Conservation (phyloP, 2,329 filamentous ascomycete genomes). For the Bretziella fagacearum region DNA sequence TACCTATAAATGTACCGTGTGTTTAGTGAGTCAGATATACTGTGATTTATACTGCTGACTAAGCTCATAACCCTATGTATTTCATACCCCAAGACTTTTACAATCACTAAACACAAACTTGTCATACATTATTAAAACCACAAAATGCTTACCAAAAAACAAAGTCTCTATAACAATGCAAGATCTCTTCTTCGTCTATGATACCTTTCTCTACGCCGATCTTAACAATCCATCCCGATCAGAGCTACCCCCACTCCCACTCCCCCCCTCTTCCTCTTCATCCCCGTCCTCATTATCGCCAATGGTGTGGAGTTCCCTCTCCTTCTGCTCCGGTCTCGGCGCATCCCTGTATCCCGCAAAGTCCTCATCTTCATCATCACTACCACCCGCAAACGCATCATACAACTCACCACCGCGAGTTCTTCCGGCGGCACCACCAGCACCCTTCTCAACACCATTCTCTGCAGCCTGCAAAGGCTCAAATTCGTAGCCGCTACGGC, state of each 20-base stretch:
- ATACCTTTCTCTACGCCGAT: too few species aligned
- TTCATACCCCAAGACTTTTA: too few species aligned
- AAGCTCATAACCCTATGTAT: too few species aligned
- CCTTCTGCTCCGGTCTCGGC: conserved; percentile 10
- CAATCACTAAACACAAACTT: too few species aligned
- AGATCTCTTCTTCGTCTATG: too few species aligned
- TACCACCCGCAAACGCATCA: conserved; percentile 88
- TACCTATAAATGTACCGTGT: too few species aligned
- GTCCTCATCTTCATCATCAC: conserved; percentile 39
- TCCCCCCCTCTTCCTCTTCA: conserved; percentile 28
- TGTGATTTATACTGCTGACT: too few species aligned
- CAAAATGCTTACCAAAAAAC: too few species aligned
- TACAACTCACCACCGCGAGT: conserved; percentile 76
- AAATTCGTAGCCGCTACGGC: conserved; percentile 79
- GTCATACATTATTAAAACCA: too few species aligned
- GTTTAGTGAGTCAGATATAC: too few species aligned
- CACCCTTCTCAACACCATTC: conserved; percentile 27
- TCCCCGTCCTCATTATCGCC: conserved; percentile 18
- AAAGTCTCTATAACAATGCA: too few species aligned
- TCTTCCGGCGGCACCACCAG: conserved; percentile 26
- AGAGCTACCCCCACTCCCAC: conserved; percentile 24
- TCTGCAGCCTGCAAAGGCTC: conserved; percentile 80
- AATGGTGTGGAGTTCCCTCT: conserved; percentile 11
- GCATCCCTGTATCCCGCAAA: conserved; percentile 28
- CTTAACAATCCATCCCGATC: conserved; percentile 19